Conservation (phyloP, 1,284 basidiomycete genomes). For the Malassezia cuniculi region DNA sequence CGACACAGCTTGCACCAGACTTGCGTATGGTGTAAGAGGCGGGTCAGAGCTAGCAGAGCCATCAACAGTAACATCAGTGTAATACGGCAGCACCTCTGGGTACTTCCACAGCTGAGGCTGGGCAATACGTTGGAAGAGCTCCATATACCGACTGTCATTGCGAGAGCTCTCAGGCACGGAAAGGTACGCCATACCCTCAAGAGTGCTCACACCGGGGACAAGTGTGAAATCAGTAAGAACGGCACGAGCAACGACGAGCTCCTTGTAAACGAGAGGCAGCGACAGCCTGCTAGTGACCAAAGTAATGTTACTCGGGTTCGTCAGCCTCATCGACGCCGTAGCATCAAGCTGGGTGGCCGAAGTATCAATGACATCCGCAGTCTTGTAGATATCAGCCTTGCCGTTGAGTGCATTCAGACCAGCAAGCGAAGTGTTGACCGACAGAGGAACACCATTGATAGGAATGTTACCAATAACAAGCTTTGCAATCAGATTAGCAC, state of each 20-base stretch:
- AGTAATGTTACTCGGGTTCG: conserved; percentile 49
- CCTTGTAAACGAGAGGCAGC: conserved; percentile 53
- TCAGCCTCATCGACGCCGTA: conserved; percentile 21
- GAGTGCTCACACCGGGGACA: conserved; percentile 52
- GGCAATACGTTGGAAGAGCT: conserved; percentile 36
- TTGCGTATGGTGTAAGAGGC: conserved; percentile 56
- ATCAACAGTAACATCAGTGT: conserved; percentile 9
- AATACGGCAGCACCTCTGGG: conserved; percentile 1
- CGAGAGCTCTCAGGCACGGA: conserved; percentile 56
- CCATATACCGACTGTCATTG: conserved; percentile 56
- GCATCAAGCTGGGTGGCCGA: conserved; percentile 1
- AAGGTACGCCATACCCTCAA: conserved; percentile 50
- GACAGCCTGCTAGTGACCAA: conserved; percentile 53
- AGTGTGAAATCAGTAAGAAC: conserved; percentile 49
- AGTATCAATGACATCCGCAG: no score
- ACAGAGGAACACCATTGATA: conserved; percentile 56
- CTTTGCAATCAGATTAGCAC: conserved; percentile 54
- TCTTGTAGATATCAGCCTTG: conserved; percentile 49
- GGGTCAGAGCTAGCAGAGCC: conserved; percentile 13
- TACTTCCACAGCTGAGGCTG: conserved; percentile 22
- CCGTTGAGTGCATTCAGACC: conserved; percentile 46
- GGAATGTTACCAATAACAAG: conserved; percentile 59
- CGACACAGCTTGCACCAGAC: conserved; percentile 54
- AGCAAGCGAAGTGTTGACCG: conserved; percentile 52
- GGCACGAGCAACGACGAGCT: conserved; percentile 44